Evolutionary conservation across 2,329 filamentous ascomycete species (phyloP).

Genomic region (Paecilomyces formosus): DNA sequence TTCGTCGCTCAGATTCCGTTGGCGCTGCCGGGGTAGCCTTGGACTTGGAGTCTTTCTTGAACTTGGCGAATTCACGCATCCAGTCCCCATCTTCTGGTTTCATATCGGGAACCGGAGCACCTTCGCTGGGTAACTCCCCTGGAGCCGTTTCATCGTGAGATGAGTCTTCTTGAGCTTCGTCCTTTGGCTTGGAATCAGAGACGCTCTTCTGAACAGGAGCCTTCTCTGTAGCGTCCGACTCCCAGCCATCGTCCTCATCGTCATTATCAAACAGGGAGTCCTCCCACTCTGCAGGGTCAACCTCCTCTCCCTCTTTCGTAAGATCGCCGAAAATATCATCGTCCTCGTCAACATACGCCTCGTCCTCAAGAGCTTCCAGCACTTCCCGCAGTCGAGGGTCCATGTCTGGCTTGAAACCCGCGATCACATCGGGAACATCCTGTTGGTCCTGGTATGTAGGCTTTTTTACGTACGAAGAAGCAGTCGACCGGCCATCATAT

Average conservation of each 20-base stretch:
- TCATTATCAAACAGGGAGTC: slow-evolving; percentile 48
- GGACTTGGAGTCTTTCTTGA: slow-evolving; percentile 65
- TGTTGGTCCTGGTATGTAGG: slow-evolving; percentile 88
- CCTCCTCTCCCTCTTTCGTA: slow-evolving; percentile 58
- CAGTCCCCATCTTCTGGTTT: slow-evolving; percentile 69
- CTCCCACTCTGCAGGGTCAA: slow-evolving; percentile 76
- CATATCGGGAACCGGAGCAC: slow-evolving; percentile 31
- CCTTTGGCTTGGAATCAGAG: slow-evolving; percentile 9
- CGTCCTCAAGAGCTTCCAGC: slow-evolving; percentile 87
- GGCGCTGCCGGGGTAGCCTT: slow-evolving; percentile 29
- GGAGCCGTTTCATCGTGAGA: slow-evolving; percentile 14
- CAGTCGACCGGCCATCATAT: slow-evolving; percentile 25
- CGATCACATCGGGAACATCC: slow-evolving; percentile 81
- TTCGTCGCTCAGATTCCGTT: slow-evolving; percentile 33
- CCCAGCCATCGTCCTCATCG: slow-evolving; percentile 74
- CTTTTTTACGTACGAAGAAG: slow-evolving; percentile 70
- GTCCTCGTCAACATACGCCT: slow-evolving; percentile 78
- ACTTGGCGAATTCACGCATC: slow-evolving; percentile 88
- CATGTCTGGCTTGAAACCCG: slow-evolving; percentile 96
- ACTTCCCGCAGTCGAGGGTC: slow-evolving; percentile 86
- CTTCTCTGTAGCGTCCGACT: slow-evolving; percentile 86
- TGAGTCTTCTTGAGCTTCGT: slow-evolving; percentile 28
- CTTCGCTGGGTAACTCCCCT: slow-evolving; percentile 28
- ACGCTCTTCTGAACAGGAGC: slow-evolving; percentile 42
- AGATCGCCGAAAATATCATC: slow-evolving; percentile 73